Percentiles rank a stretch among this genome's conserved stretches.
These are phyloP conservation scores for Hypoxylon trugodes DNA, from an alignment of 495 filamentous ascomycete species.

Conservation along the genomic window DNA sequence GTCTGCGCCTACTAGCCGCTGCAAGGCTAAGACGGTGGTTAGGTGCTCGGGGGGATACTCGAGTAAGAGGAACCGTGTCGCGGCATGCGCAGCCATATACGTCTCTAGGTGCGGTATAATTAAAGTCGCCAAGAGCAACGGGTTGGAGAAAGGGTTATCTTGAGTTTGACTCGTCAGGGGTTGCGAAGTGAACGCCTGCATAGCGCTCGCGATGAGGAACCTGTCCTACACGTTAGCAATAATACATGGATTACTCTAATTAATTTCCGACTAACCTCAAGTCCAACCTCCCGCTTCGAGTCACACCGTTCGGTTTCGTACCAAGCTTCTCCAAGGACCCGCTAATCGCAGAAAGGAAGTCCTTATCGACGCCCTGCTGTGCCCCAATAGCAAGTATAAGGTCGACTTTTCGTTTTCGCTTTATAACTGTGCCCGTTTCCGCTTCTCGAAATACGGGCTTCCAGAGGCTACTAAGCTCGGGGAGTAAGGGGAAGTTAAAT, in stretches of 20 bases:
- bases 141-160: conserved; percentile 56
- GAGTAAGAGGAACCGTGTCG: conserved; percentile 54
- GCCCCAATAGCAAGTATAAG: conserved; percentile 56
- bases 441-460: conserved; percentile 49
- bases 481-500: conserved; percentile 46
- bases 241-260: background rate
- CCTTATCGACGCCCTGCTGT: conserved; percentile 49
- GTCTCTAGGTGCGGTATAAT: conserved; percentile 57
- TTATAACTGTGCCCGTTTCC: conserved; percentile 27
- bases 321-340: conserved; percentile 55
- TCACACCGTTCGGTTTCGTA: conserved; percentile 43
- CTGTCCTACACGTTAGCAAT: conserved; percentile 37
- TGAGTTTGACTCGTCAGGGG: conserved; percentile 53
- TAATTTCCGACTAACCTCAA: conserved; percentile 46
- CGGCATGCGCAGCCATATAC: conserved; percentile 49
- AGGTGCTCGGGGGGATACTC: conserved; percentile 59
- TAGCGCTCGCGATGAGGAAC: conserved; percentile 57
- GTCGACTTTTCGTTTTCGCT: conserved; percentile 46
- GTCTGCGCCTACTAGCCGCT: conserved; percentile 52
- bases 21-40: conserved; percentile 52
- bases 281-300: conserved; percentile 52
- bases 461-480: conserved; percentile 52
- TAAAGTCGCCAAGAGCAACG: conserved; percentile 51
- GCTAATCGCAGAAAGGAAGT: conserved; percentile 45
- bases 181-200: conserved; percentile 57